Base-by-base conservation (phyloP, 805 yeast species). In the Cyberlindnera bimundalis region DNA sequence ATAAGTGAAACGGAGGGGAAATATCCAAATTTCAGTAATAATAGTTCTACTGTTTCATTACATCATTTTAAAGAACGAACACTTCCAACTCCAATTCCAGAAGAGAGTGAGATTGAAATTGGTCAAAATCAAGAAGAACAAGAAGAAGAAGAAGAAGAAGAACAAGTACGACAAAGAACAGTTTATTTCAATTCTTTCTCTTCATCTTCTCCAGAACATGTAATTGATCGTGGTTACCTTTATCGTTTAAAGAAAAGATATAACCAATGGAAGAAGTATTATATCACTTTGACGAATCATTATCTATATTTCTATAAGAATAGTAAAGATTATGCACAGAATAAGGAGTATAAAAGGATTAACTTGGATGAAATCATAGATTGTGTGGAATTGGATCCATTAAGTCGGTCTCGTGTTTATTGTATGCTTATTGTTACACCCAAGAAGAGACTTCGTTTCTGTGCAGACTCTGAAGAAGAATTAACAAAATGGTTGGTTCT, bases 401-500 rank as follows among this genome's bases (percentile, higher is more conserved):
- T 71, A 29, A 65, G 74, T 13, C 62, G 60, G 40, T 53, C 70
- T 16, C 71, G 67, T 46, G 47, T 46, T 29, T 72, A 66, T 62
- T 74, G 80, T 47, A 53, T 76, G 51, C 56, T 72, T 40, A 57
- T 76, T 14, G 71, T 76, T 28, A 70, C 78, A 0, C 70, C 73
- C 2, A 51, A 54, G 33, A 74, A 73, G 48, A 55, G 76, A 35
- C 48, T 71, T 13, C 48, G 75, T 23, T 64, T 76, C 40, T 64
- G 77, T 47, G 71, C 72, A 1, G 58, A 56, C 15, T 52, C 58
- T 15, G 79, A 73, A 48, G 72, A 67, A 12, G 77, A 72, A 18
- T 55, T 74, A 50, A 61, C 70, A 2, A 60, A 61, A 42, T 75
- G 79, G 79, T 56, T 76, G 16, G 74, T 71, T 2, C 61, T 73